These are phyloP conservation scores for Parafenestella ontariensis DNA, from an alignment of 2,329 filamentous ascomycete genomes.

Conservation along the genomic window DNA sequence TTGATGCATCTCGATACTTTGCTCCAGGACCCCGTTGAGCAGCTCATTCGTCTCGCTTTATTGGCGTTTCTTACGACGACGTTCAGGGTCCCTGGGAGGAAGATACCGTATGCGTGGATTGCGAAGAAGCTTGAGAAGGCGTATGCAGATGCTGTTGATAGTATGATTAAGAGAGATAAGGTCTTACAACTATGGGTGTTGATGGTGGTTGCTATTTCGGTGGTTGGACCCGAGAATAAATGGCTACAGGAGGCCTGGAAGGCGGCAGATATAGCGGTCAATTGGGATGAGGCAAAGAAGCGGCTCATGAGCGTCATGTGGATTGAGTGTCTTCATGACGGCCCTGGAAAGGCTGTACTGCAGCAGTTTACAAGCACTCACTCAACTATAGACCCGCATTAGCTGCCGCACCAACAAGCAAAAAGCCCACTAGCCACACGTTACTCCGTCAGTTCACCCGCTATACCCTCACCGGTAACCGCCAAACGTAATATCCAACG, in stretches of 20 bases:
- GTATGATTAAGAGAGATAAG: background rate
- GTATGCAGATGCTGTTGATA: background rate
- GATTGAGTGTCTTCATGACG: constrained; percentile 19
- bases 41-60: constrained; percentile 11
- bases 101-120: constrained; percentile 15
- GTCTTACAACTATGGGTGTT: constrained; percentile 7
- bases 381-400: background rate
- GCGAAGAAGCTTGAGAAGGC: background rate
- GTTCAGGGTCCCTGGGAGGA: constrained; percentile 15
- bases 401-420: too few species aligned
- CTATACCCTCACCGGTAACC: too few species aligned
- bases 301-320: constrained; percentile 14
- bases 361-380: background rate
- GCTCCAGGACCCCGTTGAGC: background rate
- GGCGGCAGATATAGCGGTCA: background rate
- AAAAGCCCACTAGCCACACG: too few species aligned
- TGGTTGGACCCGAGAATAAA: background rate
- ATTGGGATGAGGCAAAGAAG: constrained; percentile 5
- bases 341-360: background rate
- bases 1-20: constrained; percentile 10
- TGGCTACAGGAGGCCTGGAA: background rate
- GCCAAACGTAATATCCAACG: background rate
- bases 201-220: constrained; percentile 3
- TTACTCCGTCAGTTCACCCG: too few species aligned
- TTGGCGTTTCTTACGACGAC: constrained; percentile 18